phyloP scores from a whole-genome alignment of 129 eudicot genomes.

The Arctium minus region DNA sequence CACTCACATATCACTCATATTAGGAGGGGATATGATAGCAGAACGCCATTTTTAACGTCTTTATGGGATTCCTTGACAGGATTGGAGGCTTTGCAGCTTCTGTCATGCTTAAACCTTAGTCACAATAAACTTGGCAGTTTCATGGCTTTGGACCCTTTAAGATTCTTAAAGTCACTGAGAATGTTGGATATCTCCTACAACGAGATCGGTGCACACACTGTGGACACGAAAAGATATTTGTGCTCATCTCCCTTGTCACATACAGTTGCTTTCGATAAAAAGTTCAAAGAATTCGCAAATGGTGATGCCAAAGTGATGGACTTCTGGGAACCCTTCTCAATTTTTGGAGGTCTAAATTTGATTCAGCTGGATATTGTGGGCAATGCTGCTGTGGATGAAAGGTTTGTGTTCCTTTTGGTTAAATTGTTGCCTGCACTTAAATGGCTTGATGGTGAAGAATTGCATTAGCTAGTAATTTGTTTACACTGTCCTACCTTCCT shows the following conservation, averaged over 20 bases:
- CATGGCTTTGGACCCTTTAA: constrained; percentile 71
- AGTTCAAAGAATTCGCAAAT: constrained; percentile 24
- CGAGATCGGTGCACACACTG: constrained; percentile 74
- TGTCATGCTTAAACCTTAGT: constrained; percentile 73
- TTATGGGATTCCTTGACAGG: constrained; percentile 43
- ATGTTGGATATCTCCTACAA: constrained; percentile 66
- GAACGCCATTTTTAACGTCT: background rate
- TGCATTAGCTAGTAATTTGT: constrained; percentile 17
- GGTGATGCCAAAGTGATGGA: constrained; percentile 22
- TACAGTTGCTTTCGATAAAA: constrained; percentile 41
- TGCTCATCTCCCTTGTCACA: constrained; percentile 78
- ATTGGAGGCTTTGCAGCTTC: constrained; percentile 82
- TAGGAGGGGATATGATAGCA: background rate
- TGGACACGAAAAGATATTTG: constrained; percentile 73
- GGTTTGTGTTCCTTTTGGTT: constrained; percentile 35
- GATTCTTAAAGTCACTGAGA: constrained; percentile 53
- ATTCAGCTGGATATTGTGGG: constrained; percentile 64
- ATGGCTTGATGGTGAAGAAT: constrained; percentile 73
- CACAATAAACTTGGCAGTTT: constrained; percentile 69
- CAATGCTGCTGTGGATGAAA: constrained; percentile 49
- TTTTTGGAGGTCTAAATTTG: constrained; percentile 54
- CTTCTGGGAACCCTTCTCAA: constrained; percentile 68
- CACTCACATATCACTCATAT: no score
- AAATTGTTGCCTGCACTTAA: constrained; percentile 63
- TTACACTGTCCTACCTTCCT: background rate